Evolutionary conservation across 108 stramenopile species (phyloP).

Genomic region (Cyclotella kingstonii): DNA sequence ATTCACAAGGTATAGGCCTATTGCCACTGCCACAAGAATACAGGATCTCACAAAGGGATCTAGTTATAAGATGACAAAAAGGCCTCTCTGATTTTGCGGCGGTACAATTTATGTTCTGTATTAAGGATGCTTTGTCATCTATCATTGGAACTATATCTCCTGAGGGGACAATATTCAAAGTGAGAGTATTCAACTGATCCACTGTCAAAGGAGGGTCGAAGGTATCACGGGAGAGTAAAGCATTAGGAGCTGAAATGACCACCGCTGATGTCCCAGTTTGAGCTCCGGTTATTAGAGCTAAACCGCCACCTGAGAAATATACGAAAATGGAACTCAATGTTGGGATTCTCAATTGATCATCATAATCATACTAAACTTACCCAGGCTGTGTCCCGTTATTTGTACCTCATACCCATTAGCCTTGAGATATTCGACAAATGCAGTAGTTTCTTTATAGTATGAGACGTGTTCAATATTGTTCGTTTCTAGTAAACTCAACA

Average conservation of each 20-base stretch:
- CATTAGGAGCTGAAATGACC: slow-evolving; percentile 42
- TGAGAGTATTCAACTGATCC: slow-evolving; percentile 29
- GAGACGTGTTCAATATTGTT: slow-evolving; percentile 17
- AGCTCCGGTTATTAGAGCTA: slow-evolving; percentile 47
- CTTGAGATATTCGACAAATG: slow-evolving; percentile 20
- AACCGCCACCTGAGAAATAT: slow-evolving; percentile 42
- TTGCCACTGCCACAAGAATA: slow-evolving; percentile 61
- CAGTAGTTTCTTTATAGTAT: slow-evolving; percentile 27
- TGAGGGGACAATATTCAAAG: slow-evolving; percentile 46
- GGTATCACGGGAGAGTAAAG: slow-evolving; percentile 43
- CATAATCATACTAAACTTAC: too few species aligned
- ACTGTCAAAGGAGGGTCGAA: slow-evolving; percentile 27
- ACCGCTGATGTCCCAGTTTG: slow-evolving; percentile 33
- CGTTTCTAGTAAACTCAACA: background rate
- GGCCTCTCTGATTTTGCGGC: slow-evolving; percentile 42
- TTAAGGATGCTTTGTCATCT: slow-evolving; percentile 44
- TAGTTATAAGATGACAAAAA: slow-evolving; percentile 54
- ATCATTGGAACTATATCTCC: slow-evolving; percentile 43
- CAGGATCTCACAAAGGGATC: slow-evolving; percentile 64
- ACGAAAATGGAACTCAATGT: too few species aligned
- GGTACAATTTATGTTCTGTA: slow-evolving; percentile 66
- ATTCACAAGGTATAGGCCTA: slow-evolving; percentile 67
- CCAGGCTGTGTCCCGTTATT: slow-evolving; percentile 39
- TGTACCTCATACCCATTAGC: slow-evolving; percentile 4
- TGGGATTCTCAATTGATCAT: too few species aligned